phyloP scores from a whole-genome alignment of 441 rosid genomes.

The Mallotus repandus region DNA sequence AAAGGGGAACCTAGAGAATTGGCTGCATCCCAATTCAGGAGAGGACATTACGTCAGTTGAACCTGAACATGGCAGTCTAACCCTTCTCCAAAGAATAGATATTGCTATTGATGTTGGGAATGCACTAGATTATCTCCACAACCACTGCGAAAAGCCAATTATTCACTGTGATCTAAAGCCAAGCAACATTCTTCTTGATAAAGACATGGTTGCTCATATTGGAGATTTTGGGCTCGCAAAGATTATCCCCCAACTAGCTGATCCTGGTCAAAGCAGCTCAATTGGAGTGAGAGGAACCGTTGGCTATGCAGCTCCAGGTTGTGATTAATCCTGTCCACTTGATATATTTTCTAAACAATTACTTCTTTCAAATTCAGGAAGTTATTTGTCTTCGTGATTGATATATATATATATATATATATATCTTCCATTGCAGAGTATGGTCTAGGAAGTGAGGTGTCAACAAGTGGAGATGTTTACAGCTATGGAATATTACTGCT shows the following conservation, averaged over 20 bases:
- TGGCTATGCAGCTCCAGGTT: conserved; percentile 14
- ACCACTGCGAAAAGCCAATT: not conserved
- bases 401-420: not conserved
- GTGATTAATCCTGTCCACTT: too few species aligned
- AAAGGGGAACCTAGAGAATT: conserved; percentile 17
- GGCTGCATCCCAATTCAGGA: conserved; percentile 12
- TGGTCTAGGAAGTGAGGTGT: conserved; percentile 13
- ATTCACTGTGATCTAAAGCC: conserved; percentile 18
- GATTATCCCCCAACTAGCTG: not conserved
- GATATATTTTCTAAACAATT: not conserved
- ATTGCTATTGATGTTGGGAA: conserved; percentile 9
- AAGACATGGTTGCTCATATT: conserved; percentile 11
- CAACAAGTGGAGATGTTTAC: conserved; percentile 15
- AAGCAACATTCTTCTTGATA: conserved; percentile 9
- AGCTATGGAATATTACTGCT: conserved; percentile 10
- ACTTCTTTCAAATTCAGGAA: not conserved
- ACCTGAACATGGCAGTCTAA: conserved; percentile 11
- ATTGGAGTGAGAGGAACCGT: conserved; percentile 14
- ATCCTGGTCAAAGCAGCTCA: not conserved
- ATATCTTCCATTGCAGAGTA: conserved; percentile 5
- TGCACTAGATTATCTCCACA: conserved; percentile 7
- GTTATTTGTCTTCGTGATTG: not conserved
- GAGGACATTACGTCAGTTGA: not conserved
- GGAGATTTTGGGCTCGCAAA: conserved; percentile 17
- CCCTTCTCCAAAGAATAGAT: conserved; percentile 14